Evolutionary conservation across 441 rosid genomes (phyloP), one percentile per base, ranked within the genome.

Genomic region (Melastoma candidum): DNA sequence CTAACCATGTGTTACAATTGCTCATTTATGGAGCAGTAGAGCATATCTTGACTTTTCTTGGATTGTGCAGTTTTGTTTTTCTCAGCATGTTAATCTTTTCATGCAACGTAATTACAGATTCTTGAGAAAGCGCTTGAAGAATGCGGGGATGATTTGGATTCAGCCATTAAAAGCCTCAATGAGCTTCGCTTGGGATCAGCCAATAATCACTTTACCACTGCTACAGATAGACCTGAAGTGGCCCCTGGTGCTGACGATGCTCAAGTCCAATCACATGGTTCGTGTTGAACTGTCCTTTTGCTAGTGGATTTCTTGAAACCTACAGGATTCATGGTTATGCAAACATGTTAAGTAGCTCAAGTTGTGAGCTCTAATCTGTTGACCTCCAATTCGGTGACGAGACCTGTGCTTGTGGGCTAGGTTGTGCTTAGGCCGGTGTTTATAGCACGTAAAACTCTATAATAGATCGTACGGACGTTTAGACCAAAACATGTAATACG

Each of bases 81-180:
- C 9, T 45, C 26, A 11, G 25, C 47, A 4, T 29, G 26, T 47
- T 53, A 2, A 47, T 11, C 3, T 11, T 22, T 1, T 36, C 8
- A 13, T n/a, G 26, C 5, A 10, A 32, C 14, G 39, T 29, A 7
- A 43, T 65, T 54, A 26, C 71, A 90, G 98, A 64, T 83, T 68
- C 73, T 90, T 50, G 94, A 82, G 69, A 71, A 69, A 63, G 84
- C 80, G 22, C 82, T 87, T 66, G 83, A 74, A 67, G 93, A 76
- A 76, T 83, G 94, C 54, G 96, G 94, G 26, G 79, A 83, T 64
- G 95, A 90, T 73, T 49, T 90, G 68, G 89, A 90, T 80, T 83
- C 77, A 11, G 85, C 98, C 5, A 90, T 90, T 52, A 76, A 81
- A 67, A 77, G 87, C 68, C 77, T 90, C 74, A 76, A 76, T 51